These are phyloP conservation scores for Schizochytrium sp. DNA, from an alignment of 108 stramenopile species.

Conservation along the genomic window DNA sequence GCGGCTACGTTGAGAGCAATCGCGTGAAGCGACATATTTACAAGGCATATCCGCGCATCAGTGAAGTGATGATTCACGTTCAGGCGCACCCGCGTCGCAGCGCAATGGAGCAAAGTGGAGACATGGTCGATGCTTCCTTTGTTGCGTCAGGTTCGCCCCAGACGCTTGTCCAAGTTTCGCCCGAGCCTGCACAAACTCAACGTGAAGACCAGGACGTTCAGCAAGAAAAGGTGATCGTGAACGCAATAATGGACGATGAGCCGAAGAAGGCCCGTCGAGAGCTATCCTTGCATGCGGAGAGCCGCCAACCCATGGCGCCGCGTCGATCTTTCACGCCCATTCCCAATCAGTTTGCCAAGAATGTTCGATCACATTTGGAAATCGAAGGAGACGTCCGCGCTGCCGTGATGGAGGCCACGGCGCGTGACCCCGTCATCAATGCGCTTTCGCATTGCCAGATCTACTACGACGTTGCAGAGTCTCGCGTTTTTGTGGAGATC, in stretches of 20 bases:
- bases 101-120: not conserved
- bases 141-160: too few species aligned
- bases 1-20: slow-evolving; percentile 3
- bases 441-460: not conserved
- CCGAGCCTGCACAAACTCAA: too few species aligned
- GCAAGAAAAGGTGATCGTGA: too few species aligned
- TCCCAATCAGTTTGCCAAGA: not conserved
- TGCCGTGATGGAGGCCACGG: not conserved
- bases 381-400: not conserved
- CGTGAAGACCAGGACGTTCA: too few species aligned
- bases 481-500: not conserved
- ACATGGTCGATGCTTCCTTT: not conserved
- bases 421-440: not conserved
- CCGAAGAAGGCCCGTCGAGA: not conserved
- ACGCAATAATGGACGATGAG: too few species aligned
- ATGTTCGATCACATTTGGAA: not conserved
- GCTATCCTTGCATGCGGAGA: not conserved
- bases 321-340: not conserved
- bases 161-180: too few species aligned
- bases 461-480: not conserved
- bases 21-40: not conserved
- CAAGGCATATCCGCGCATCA: not conserved
- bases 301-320: not conserved
- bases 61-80: not conserved
- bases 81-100: not conserved